phyloP scores from a whole-genome alignment of 2,329 filamentous ascomycete species.

The Penicillium palitans region DNA sequence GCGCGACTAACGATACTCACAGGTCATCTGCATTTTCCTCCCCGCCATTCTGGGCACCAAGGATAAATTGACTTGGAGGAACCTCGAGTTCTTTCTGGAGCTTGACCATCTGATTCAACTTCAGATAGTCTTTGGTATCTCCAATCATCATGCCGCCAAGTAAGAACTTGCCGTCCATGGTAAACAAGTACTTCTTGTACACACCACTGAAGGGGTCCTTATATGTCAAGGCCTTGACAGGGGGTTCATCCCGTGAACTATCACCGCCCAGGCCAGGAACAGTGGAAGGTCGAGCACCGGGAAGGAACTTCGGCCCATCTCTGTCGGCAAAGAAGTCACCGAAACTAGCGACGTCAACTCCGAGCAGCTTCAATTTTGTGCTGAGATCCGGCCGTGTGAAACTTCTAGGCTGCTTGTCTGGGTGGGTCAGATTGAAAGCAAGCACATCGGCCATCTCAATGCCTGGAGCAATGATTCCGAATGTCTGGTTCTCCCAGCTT shows the following conservation, averaged over 20 bases:
- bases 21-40: constrained; percentile 76
- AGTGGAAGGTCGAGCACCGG: constrained; percentile 51
- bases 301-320: constrained; percentile 76
- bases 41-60: constrained; percentile 72
- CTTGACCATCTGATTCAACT: constrained; percentile 83
- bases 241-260: constrained; percentile 46
- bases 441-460: constrained; percentile 92
- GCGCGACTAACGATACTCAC: constrained; percentile 32
- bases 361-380: constrained; percentile 86
- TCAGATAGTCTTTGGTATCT: constrained; percentile 86
- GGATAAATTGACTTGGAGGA: constrained; percentile 77
- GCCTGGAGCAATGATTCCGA: constrained; percentile 83
- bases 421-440: constrained; percentile 85
- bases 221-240: constrained; percentile 82
- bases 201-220: constrained; percentile 84
- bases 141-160: constrained; percentile 98
- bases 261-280: constrained; percentile 48
- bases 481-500: constrained; percentile 83
- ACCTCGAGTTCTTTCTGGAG: constrained; percentile 76
- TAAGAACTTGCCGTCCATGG: constrained; percentile 82
- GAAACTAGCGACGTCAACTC: constrained; percentile 89
- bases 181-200: constrained; percentile 94
- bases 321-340: constrained; percentile 91
- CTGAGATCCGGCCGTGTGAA: constrained; percentile 86
- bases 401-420: constrained; percentile 64